Evolutionary conservation across 1,139 yeast genomes (phyloP).

Genomic region (Saccharomyces hybrid): DNA sequence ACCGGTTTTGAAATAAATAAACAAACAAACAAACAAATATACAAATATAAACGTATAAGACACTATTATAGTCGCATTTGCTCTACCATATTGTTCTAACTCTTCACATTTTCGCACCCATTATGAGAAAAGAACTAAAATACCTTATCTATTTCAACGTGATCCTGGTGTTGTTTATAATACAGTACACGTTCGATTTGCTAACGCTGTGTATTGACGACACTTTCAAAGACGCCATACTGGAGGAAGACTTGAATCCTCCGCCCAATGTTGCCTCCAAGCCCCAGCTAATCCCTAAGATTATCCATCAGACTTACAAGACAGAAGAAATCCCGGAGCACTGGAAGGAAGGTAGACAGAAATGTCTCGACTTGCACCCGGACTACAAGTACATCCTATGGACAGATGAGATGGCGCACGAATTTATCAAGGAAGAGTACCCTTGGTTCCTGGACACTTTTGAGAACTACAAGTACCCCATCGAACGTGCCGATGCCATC

Average conservation of each 20-base stretch:
- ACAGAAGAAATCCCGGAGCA: conserved; percentile 66
- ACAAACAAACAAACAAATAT: not conserved
- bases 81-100: not conserved
- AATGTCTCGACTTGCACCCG: conserved; percentile 70
- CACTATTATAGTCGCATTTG: not conserved
- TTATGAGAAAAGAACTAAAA: conserved; percentile 50
- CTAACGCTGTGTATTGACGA: conserved; percentile 71
- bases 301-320: conserved; percentile 89
- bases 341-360: conserved; percentile 73
- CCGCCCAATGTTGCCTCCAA: conserved; percentile 38
- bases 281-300: conserved; percentile 57
- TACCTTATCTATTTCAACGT: conserved; percentile 53
- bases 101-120: conserved; percentile 1
- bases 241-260: conserved; percentile 46
- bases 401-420: conserved; percentile 82
- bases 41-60: not conserved
- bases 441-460: conserved; percentile 82
- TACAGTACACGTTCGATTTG: conserved; percentile 64
- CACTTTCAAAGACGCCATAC: conserved; percentile 54
- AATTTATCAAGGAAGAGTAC: conserved; percentile 67
- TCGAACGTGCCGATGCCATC: conserved; percentile 88
- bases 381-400: conserved; percentile 82
- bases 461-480: conserved; percentile 71
- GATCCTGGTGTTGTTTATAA: conserved; percentile 45
- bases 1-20: not conserved